These are phyloP conservation scores for Leishmania aethiopica DNA, from an alignment of 208 protist species.

Conservation along the genomic window DNA sequence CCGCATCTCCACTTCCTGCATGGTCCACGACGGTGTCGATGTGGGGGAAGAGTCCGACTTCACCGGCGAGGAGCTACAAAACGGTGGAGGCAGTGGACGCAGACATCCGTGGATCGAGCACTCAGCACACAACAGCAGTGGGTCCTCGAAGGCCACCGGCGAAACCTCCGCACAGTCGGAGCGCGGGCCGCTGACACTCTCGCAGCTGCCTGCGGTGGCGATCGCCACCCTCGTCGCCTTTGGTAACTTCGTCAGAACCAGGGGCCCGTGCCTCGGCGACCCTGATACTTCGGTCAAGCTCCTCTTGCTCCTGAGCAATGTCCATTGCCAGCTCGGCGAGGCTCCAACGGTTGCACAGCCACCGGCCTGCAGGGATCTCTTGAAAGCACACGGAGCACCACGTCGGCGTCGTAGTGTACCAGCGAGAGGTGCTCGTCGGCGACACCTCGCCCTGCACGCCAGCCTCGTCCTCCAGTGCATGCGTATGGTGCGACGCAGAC, in stretches of 20 bases:
- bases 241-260: conserved; percentile 5
- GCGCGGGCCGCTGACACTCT: neutral
- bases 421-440: neutral
- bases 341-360: conserved; percentile 52
- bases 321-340: conserved; percentile 49
- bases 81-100: conserved; percentile 35
- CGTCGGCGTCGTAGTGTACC: conserved; percentile 34
- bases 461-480: conserved; percentile 2
- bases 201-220: neutral
- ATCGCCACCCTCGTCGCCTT: conserved; percentile 3
- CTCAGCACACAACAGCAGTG: conserved; percentile 39
- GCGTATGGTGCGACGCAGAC: conserved; percentile 4
- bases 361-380: conserved; percentile 42
- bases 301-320: conserved; percentile 40
- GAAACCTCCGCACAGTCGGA: conserved; percentile 1
- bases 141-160: conserved; percentile 13
- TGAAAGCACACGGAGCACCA: conserved; percentile 57
- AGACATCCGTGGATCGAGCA: conserved; percentile 58
- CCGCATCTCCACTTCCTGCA: conserved; percentile 15
- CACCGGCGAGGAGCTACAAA: neutral
- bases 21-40: conserved; percentile 10
- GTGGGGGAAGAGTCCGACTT: neutral
- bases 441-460: neutral
- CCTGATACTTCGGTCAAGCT: conserved; percentile 4
- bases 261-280: neutral